Percentiles rank a stretch among this genome's conserved stretches.
Evolutionary conservation across 1,284 basidiomycete species (phyloP).

Genomic region (Melanopsichium pennsylvanicum): DNA sequence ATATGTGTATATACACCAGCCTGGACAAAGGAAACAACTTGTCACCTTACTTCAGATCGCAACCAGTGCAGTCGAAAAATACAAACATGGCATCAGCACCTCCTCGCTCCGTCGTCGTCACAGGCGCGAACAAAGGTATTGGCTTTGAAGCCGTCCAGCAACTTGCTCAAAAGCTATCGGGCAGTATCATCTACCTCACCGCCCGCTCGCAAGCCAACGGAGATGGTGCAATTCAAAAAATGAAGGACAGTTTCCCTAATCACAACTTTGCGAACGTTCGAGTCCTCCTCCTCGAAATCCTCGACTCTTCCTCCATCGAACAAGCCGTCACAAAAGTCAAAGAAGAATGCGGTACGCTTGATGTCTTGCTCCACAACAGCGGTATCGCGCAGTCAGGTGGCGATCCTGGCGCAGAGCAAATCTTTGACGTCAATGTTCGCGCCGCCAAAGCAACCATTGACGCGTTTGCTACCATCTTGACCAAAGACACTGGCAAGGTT

Average conservation of each 20-base stretch:
- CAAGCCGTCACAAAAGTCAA: constrained; percentile 6
- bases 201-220: constrained; percentile 18
- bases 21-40: too few relatives aligned
- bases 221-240: constrained; percentile 13
- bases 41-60: too few relatives aligned
- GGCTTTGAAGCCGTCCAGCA: constrained; percentile 16
- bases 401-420: background rate
- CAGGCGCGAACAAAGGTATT: constrained; percentile 20
- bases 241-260: background rate
- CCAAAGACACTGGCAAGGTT: background rate
- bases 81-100: background rate
- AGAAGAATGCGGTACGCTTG: constrained; percentile 5
- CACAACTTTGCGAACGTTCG: constrained; percentile 8
- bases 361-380: constrained; percentile 15
- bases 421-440: constrained; percentile 9
- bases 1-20: too few relatives aligned
- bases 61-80: too few relatives aligned
- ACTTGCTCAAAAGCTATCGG: constrained; percentile 8
- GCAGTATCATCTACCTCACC: constrained; percentile 3
- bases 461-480: constrained; percentile 1
- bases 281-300: constrained; percentile 4
- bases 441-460: constrained; percentile 7
- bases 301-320: constrained; percentile 3
- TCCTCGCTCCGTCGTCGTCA: constrained; percentile 12
- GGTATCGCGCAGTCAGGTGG: constrained; percentile 1